These are phyloP conservation scores for Blastobotrys proliferans DNA, from an alignment of 1,139 yeast genomes.

Conservation along the genomic window DNA sequence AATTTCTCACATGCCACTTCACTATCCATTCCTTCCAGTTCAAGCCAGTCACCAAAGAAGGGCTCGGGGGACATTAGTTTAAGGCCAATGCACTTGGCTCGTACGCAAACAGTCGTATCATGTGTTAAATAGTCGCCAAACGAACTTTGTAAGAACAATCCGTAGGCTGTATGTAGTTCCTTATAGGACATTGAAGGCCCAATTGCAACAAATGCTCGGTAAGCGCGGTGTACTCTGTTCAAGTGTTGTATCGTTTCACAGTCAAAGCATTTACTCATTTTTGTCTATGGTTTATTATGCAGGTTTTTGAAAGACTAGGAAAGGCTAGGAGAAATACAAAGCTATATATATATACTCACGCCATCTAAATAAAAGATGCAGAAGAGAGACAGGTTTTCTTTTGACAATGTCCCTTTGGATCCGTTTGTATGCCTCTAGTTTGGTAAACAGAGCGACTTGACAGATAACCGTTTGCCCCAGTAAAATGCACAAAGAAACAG, in stretches of 20 bases:
- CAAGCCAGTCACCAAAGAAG: conserved; percentile 12
- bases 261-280: conserved; percentile 13
- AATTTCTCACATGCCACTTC: conserved; percentile 17
- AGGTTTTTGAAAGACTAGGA: not conserved
- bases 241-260: conserved; percentile 14
- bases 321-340: too few relatives aligned
- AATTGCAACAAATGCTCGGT: conserved; percentile 11
- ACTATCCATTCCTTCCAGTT: conserved; percentile 15
- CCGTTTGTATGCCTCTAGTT: too few relatives aligned
- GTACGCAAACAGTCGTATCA: conserved; percentile 10
- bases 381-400: too few relatives aligned
- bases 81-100: conserved; percentile 13
- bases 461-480: too few relatives aligned
- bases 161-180: conserved; percentile 15
- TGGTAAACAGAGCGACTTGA: too few relatives aligned
- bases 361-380: too few relatives aligned
- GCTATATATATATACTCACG: too few relatives aligned
- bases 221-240: conserved; percentile 15
- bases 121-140: conserved; percentile 15
- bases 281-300: not conserved
- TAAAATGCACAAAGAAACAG: too few relatives aligned
- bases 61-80: conserved; percentile 14
- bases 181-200: conserved; percentile 4
- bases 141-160: conserved; percentile 15
- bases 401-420: too few relatives aligned